Percentiles rank a stretch among this genome's conserved stretches.
phyloP scores from a whole-genome alignment of 1,284 basidiomycete genomes.

The Cryptococcus hybrid region DNA sequence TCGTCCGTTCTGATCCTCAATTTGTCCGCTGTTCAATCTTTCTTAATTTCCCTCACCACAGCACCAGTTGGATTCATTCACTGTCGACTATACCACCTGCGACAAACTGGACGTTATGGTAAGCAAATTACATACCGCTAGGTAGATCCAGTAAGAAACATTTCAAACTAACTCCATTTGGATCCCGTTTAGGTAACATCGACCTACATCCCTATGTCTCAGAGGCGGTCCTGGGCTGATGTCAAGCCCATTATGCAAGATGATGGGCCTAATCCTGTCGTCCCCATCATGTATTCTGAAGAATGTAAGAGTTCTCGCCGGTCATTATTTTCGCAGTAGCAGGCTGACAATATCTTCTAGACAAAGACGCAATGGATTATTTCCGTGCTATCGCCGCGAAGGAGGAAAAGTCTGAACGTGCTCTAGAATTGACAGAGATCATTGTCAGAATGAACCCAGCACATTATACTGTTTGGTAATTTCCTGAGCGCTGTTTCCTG shows the following conservation, averaged over 20 bases:
- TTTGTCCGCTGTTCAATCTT: no score
- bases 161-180: no score
- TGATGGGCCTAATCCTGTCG: constrained; percentile 69
- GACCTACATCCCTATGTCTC: constrained; percentile 56
- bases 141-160: no score
- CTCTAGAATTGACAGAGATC: constrained; percentile 76
- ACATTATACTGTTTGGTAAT: constrained; percentile 90
- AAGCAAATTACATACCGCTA: no score
- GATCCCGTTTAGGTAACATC: neutral
- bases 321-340: neutral
- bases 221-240: constrained; percentile 73
- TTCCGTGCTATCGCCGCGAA: constrained; percentile 77
- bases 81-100: no score
- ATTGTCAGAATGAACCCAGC: constrained; percentile 86
- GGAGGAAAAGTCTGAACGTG: constrained; percentile 73
- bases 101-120: no score
- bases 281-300: constrained; percentile 80
- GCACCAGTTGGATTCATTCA: no score
- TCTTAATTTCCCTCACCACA: no score
- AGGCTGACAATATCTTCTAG: constrained; percentile 50
- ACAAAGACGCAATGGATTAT: constrained; percentile 87
- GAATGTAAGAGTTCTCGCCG: constrained; percentile 64
- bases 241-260: constrained; percentile 76
- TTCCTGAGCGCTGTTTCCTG: neutral
- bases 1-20: no score